A percentile compares a stretch with the other conserved stretches of the same genome.
These are phyloP conservation scores for Claviceps pusilla DNA, from an alignment of 2,329 filamentous ascomycete genomes.

Conservation along the genomic window DNA sequence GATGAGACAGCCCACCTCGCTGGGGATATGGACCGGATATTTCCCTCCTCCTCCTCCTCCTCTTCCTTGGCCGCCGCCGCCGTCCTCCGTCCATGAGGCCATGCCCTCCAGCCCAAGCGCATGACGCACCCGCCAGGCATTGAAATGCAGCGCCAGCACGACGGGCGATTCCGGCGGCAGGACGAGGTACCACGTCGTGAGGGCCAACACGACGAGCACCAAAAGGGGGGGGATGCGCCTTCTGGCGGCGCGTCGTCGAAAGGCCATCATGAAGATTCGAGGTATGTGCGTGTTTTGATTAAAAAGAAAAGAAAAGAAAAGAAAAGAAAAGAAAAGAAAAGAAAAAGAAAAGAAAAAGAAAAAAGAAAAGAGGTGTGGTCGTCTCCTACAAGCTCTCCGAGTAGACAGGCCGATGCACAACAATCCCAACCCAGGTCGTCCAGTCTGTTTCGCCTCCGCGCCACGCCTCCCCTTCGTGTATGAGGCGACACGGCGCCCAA, in stretches of 20 bases:
- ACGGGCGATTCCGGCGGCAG: constrained; percentile 20
- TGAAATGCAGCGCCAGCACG: constrained; percentile 21
- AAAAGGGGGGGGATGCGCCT: constrained; percentile 14
- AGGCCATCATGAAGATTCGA: constrained; percentile 8
- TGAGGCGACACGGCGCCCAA: too few species aligned
- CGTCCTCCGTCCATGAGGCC: constrained; percentile 14
- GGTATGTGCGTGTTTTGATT: neutral
- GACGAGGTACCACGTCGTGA: constrained; percentile 14
- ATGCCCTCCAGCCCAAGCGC: constrained; percentile 9
- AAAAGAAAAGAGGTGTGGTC: neutral
- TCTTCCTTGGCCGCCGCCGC: constrained; percentile 11
- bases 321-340: neutral
- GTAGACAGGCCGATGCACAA: neutral
- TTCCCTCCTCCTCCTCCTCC: constrained; percentile 12
- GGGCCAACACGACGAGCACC: constrained; percentile 12
- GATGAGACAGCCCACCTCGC: constrained; percentile 35
- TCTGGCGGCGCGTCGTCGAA: constrained; percentile 14
- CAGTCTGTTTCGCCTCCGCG: too few species aligned
- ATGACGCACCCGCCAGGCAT: constrained; percentile 17
- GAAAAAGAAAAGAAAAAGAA: neutral
- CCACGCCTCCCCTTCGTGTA: too few species aligned
- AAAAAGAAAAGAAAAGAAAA: too few species aligned
- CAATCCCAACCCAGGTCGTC: too few species aligned
- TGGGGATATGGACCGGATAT: constrained; percentile 28
- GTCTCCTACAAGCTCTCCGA: neutral